Evolutionary conservation across 2,329 filamentous ascomycete genomes (phyloP).

Genomic region (Diaporthe australafricana): DNA sequence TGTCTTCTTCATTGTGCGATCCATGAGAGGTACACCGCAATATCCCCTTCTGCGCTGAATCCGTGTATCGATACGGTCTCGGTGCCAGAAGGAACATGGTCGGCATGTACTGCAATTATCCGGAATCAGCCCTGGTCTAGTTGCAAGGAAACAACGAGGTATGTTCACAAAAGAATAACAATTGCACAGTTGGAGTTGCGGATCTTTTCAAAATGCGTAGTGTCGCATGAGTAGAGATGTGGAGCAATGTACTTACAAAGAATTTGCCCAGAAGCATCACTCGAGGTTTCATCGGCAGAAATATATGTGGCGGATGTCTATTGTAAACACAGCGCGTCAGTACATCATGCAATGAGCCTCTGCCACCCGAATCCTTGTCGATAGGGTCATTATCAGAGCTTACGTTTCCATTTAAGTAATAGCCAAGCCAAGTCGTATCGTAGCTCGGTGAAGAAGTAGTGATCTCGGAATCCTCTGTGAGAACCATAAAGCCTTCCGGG

Average conservation of each 20-base stretch:
- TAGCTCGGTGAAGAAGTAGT: neutral
- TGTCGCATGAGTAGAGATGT: no score
- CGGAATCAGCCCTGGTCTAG: neutral
- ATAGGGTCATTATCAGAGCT: neutral
- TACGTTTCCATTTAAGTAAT: slow-evolving; percentile 14
- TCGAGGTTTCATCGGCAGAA: neutral
- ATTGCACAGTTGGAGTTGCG: no score
- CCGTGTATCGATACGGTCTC: neutral
- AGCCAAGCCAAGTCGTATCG: slow-evolving; percentile 15
- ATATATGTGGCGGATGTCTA: slow-evolving; percentile 3
- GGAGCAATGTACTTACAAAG: neutral
- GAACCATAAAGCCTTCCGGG: neutral
- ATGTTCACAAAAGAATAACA: no score
- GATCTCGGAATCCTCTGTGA: neutral
- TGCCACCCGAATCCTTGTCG: neutral
- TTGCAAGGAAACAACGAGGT: neutral
- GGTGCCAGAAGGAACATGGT: neutral
- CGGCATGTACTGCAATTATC: neutral
- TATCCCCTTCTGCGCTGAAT: neutral
- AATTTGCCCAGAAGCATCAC: slow-evolving; percentile 3
- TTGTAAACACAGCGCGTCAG: neutral
- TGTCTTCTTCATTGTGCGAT: neutral
- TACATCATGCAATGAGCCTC: neutral
- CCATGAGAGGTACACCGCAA: slow-evolving; percentile 18
- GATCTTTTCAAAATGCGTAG: no score